Conservation (phyloP, 495 filamentous ascomycete species). For the Penicilliopsis zonata region DNA sequence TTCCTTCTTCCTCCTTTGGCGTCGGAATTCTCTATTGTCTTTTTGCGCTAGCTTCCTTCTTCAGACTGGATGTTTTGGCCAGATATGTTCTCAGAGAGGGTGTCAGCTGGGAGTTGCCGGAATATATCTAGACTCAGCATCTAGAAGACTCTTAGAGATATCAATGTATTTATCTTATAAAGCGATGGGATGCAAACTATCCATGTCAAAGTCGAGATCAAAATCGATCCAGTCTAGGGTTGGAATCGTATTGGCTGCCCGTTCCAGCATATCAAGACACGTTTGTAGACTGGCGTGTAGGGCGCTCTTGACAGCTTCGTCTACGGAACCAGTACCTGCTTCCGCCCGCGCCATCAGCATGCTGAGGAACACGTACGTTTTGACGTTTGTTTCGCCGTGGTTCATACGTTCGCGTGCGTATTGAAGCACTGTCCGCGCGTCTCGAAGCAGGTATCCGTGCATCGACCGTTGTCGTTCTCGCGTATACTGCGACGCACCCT, state of each 20-base stretch:
- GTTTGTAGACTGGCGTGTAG: too few species aligned
- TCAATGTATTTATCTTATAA: too few species aligned
- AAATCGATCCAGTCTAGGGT: too few species aligned
- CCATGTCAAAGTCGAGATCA: too few species aligned
- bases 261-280: too few species aligned
- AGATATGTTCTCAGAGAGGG: constrained; percentile 20
- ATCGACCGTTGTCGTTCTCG: constrained; percentile 17
- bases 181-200: too few species aligned
- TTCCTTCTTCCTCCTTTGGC: constrained; percentile 16
- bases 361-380: constrained; percentile 30
- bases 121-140: too few species aligned
- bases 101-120: constrained; percentile 29
- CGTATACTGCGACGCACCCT: constrained; percentile 7
- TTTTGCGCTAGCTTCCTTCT: constrained; percentile 15
- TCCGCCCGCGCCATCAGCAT: constrained; percentile 31
- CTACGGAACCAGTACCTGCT: too few species aligned
- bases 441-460: constrained; percentile 17
- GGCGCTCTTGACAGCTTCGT: too few species aligned
- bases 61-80: constrained; percentile 21
- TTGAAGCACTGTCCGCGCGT: constrained; percentile 18
- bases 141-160: too few species aligned
- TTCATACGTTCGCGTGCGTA: constrained; percentile 25
- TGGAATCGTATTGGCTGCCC: too few species aligned
- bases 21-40: constrained; percentile 17
- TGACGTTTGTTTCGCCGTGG: constrained; percentile 40